Evolutionary conservation across 352 stramenopile species (phyloP), one percentile per base, ranked within the genome.

Genomic region (Phytophthora syringae): DNA sequence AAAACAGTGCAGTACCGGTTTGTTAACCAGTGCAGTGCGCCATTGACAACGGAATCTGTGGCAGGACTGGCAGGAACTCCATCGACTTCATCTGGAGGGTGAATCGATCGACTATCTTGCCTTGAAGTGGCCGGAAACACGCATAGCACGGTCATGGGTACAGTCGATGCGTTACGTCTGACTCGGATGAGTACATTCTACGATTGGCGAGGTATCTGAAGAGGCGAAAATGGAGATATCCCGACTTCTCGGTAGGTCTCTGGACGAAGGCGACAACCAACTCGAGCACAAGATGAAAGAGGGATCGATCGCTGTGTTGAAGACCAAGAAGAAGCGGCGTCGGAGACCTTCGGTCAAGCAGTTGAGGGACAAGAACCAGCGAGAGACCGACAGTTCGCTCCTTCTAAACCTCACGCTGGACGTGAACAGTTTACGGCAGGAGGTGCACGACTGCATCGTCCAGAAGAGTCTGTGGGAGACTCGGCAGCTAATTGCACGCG

Each of bases 371-470:
- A 60, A 60, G 28, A 50, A 42, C 34, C 30, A 69, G 36, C 60
- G 60, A n/a, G 63, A 65, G 4, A 34, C 20, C 18, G 55, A 66
- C 50, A 47, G 62, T 37, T 60, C 55, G 40, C 28, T 22, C 22
- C 27, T 71, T 24, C 54, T 61, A 20, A 61, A 65, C 36, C 50
- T 66, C 37, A 71, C 63, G 2, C 50, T 71, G 45, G 63, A 71
- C 44, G 49, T 71, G 48, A 71, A 71, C 25, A 36, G 60, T 22
- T 42, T 71, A n/a, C 32, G 59, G 9, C 62, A 76, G 30, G 67
- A 79, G 43, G 51, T 79, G 39, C 58, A 64, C 12, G 52, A 74
- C 28, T 72, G 66, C 7, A 20, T 74, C 11, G 52, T 68, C 34
- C 45, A 53, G 11, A 65, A 66, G 32, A 64, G 47, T 22, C 44